phyloP scores from a whole-genome alignment of 345 rosid genomes.

The Balakata baccata region DNA sequence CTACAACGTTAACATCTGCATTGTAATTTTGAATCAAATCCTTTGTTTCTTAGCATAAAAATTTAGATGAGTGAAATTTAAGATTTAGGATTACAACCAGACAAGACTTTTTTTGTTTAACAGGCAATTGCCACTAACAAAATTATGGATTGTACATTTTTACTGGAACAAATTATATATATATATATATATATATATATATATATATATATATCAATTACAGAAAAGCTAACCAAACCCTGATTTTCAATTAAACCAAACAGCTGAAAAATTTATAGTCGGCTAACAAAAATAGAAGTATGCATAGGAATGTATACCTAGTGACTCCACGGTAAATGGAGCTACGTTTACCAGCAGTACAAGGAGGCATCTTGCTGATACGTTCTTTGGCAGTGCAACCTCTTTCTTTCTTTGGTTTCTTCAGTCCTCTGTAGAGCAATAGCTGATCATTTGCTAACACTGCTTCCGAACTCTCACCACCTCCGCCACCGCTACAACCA shows the following conservation, averaged over 20 bases:
- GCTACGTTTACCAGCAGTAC: slow-evolving; percentile 97
- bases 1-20: not conserved
- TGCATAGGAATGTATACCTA: slow-evolving; percentile 42
- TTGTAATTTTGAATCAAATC: not conserved
- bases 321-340: slow-evolving; percentile 99
- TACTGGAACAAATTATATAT: too few species aligned
- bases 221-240: not conserved
- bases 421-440: slow-evolving; percentile 66
- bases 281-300: not conserved
- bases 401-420: slow-evolving; percentile 95
- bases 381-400: slow-evolving; percentile 98
- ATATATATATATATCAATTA: too few species aligned
- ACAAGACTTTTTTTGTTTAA: not conserved
- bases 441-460: slow-evolving; percentile 77
- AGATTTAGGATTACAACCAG: not conserved
- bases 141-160: not conserved
- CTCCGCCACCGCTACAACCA: slow-evolving; percentile 28
- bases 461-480: slow-evolving; percentile 68
- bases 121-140: not conserved
- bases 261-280: not conserved
- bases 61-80: not conserved
- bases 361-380: slow-evolving; percentile 96
- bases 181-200: too few species aligned
- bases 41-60: not conserved
- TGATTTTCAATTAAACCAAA: not conserved